Base-by-base conservation (phyloP, 2,329 filamentous ascomycete species). In the Pseudogymnoascus sp. region DNA sequence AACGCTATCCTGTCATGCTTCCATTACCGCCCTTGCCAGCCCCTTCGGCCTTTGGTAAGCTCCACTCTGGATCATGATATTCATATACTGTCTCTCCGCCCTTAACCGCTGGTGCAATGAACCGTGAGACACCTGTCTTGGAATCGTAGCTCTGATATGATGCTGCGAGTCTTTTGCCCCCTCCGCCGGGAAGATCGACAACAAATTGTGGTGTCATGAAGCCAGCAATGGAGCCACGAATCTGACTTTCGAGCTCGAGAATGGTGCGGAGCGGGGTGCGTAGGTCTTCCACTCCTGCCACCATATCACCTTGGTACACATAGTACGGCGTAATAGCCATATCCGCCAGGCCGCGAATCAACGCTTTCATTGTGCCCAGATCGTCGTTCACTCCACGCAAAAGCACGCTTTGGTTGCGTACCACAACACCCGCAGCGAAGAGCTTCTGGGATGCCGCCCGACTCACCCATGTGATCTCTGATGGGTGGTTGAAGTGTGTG, bases 221-320 rank as follows among this genome's bases (percentile, higher is more conserved):
- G 1, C 85, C 85, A 0, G 84, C 84, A 50, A 87, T 82, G 0
- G 79, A 83, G 31, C 85, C 85, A 10, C 83, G 81, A 62, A 88
- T 77, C 44, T 82, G 71, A 21, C 79, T 76, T 71, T 88, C 84
- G 0, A 88, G 74, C 16, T 84, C 74, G 14, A 87, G 76, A 56
- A 85, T 85, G 1, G 81, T 84, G 46, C 78, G 77, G 10, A 88
- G 77, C 1, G 84, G 84, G 0, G 85, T 88, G 6, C 85, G 82
- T 21, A 87, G 75, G 68, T 88, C 84, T 74, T 88, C 85, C 2
- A 84, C 77, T 50, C 80, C 82, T 28, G 77, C 73, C 7, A 87
- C 83, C 80, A 88, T 84, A 70, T 88, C 85, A 56, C 82, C 82
- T 69, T 87, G 84, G 71, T 88, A 88, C 61, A 88, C 81, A 68